These are phyloP conservation scores for Candida boleticola DNA, from an alignment of 805 yeast species.

Conservation along the genomic window DNA sequence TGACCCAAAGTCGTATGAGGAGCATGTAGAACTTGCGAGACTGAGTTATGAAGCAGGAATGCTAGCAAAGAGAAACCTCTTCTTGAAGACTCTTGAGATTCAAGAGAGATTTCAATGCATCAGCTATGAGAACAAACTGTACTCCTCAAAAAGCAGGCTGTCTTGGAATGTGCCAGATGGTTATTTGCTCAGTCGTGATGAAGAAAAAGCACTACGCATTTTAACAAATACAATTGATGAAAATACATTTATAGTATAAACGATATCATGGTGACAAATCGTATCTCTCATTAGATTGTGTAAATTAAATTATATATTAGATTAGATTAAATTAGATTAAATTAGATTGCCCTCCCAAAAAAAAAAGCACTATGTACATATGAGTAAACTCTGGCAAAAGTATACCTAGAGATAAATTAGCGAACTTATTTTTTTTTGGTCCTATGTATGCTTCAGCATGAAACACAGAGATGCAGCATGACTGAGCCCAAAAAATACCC, in stretches of 20 bases:
- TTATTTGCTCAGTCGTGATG: neutral
- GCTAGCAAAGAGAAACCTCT: neutral
- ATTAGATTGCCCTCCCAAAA: too few species aligned
- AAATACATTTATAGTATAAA: conserved; percentile 4
- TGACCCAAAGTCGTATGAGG: too few species aligned
- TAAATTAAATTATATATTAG: too few species aligned
- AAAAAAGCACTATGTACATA: neutral
- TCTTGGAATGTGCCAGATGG: neutral
- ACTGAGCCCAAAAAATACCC: too few species aligned
- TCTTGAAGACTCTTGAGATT: conserved; percentile 1
- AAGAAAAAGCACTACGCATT: neutral
- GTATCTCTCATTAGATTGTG: too few species aligned
- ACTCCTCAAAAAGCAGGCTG: neutral
- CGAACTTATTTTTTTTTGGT: too few species aligned
- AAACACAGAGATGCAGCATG: too few species aligned
- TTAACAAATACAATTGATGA: conserved; percentile 1
- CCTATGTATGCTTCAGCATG: too few species aligned
- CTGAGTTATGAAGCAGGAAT: conserved; percentile 6
- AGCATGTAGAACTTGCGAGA: too few species aligned
- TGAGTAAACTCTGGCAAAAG: too few species aligned
- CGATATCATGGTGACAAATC: neutral
- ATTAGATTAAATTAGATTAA: too few species aligned
- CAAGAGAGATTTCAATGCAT: conserved; percentile 2
- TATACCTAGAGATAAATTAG: too few species aligned
- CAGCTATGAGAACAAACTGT: neutral